Evolutionary conservation across 345 rosid species (phyloP).

Genomic region (Moricandia moricandioides): DNA sequence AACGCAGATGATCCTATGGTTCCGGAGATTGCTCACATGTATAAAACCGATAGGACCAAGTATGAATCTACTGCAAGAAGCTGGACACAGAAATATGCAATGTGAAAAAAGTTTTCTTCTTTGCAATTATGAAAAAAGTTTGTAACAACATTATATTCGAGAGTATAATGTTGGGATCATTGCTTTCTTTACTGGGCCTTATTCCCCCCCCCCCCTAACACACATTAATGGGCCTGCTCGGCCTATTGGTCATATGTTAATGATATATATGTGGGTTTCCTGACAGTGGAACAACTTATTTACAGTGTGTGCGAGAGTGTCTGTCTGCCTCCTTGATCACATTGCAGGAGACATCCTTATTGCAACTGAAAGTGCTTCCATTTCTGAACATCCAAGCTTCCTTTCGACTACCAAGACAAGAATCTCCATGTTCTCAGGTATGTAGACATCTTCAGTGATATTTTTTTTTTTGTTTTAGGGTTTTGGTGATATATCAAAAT

Average conservation of each 20-base stretch:
- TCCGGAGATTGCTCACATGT: slow-evolving; percentile 81
- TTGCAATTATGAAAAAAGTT: background rate
- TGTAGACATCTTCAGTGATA: background rate
- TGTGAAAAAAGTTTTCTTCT: no score
- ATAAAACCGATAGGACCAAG: slow-evolving; percentile 68
- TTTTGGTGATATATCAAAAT: background rate
- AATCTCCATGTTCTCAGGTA: background rate
- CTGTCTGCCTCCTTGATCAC: background rate
- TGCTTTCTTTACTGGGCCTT: no score
- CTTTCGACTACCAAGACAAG: background rate
- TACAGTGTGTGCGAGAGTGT: background rate
- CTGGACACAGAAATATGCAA: slow-evolving; percentile 90
- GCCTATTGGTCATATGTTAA: no score
- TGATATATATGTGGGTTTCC: no score
- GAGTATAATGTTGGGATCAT: no score
- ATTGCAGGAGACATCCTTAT: background rate
- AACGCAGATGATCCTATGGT: slow-evolving; percentile 77
- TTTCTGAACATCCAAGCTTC: background rate
- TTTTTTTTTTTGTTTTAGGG: background rate
- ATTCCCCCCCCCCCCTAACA: no score
- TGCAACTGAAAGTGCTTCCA: background rate
- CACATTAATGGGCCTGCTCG: no score
- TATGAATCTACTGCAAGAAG: slow-evolving; percentile 77
- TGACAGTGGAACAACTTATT: no score
- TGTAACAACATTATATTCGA: no score